A percentile compares a stretch with the other conserved stretches of the same genome.
phyloP scores from a whole-genome alignment of 2,329 filamentous ascomycete genomes.

The Beauveria sp. region DNA sequence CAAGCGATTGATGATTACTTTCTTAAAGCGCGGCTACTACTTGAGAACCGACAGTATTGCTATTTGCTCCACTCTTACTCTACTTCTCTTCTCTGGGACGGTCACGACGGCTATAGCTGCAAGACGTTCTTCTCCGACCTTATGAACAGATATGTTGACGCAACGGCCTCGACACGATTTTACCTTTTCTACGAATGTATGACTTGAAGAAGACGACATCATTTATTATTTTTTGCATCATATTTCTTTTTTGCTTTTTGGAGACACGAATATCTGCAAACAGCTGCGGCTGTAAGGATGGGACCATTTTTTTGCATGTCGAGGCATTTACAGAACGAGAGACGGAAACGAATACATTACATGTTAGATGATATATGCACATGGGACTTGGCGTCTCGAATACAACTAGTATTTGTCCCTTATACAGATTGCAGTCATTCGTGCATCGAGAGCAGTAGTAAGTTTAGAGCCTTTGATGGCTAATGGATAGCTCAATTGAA shows the following conservation, averaged over 20 bases:
- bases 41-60: constrained; percentile 14
- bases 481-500: neutral
- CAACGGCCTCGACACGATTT: constrained; percentile 30
- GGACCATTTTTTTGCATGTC: constrained; percentile 4
- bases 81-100: constrained; percentile 24
- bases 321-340: constrained; percentile 10
- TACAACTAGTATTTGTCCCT: neutral
- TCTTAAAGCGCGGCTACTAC: constrained; percentile 7
- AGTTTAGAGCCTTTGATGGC: neutral
- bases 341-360: constrained; percentile 5
- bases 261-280: constrained; percentile 1
- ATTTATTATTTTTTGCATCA: constrained; percentile 10
- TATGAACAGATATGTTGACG: constrained; percentile 24
- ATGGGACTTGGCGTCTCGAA: neutral
- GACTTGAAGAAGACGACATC: constrained; percentile 30
- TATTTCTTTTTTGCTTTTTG: constrained; percentile 20
- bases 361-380: constrained; percentile 7
- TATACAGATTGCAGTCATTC: neutral
- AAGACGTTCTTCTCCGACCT: constrained; percentile 23
- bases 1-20: constrained; percentile 8
- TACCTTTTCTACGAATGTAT: constrained; percentile 31
- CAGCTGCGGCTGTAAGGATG: neutral
- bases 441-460: neutral
- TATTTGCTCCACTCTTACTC: constrained; percentile 24
- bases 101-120: constrained; percentile 23